phyloP scores from a whole-genome alignment of 1,284 basidiomycete genomes.

The Pascua guehoae region DNA sequence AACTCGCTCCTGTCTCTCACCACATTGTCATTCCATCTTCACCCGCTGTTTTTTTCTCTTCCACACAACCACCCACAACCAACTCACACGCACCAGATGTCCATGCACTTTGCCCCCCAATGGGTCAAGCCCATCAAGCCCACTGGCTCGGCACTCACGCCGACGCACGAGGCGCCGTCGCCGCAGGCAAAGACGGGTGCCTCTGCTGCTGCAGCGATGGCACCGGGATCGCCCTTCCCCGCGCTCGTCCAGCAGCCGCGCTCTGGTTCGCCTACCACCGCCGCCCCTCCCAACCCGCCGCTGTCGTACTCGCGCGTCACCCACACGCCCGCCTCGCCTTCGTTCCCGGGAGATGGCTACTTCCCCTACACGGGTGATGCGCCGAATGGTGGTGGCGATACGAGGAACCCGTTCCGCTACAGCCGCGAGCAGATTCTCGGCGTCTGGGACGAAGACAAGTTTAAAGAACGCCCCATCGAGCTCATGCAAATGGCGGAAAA shows the following conservation, averaged over 20 bases:
- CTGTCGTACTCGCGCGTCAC: conserved; percentile 62
- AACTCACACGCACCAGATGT: conserved; percentile 30
- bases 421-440: conserved; percentile 77
- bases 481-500: conserved; percentile 59
- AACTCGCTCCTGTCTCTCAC: not conserved
- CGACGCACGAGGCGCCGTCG: conserved; percentile 23
- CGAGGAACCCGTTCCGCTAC: conserved; percentile 70
- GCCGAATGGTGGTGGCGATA: conserved; percentile 9
- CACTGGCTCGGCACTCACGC: conserved; percentile 30
- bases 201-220: not conserved
- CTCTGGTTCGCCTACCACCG: conserved; percentile 29
- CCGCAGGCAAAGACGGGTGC: not conserved
- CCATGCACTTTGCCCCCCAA: conserved; percentile 49
- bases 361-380: conserved; percentile 54
- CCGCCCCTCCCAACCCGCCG: conserved; percentile 41
- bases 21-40: not conserved
- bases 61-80: not conserved
- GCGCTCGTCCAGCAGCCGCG: conserved; percentile 32
- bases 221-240: conserved; percentile 35
- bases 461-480: conserved; percentile 72
- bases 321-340: conserved; percentile 52
- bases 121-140: conserved; percentile 50
- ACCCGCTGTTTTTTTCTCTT: not conserved
- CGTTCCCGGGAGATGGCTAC: conserved; percentile 51
- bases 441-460: conserved; percentile 74